Conservation (phyloP, 2,329 filamentous ascomycete species). For the Septoria petroselini region DNA sequence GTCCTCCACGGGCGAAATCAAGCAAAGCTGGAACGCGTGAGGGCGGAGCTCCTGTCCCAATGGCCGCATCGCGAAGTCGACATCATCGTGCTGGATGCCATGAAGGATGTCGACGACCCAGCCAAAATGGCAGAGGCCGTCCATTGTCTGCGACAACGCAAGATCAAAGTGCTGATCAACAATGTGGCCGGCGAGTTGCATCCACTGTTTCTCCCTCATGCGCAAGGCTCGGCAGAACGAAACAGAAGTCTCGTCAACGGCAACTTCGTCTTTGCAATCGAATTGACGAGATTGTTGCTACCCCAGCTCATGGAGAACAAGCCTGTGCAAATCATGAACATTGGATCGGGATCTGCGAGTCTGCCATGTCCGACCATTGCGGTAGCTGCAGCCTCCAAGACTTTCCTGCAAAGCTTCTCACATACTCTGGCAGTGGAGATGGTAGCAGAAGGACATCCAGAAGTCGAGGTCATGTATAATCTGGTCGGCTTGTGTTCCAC, state of each 20-base stretch:
- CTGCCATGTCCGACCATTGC: constrained; percentile 51
- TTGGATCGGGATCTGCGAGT: constrained; percentile 38
- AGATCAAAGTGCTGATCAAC: constrained; percentile 54
- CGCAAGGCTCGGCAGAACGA: constrained; percentile 1
- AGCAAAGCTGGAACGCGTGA: constrained; percentile 45
- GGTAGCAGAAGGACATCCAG: constrained; percentile 34
- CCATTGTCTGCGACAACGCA: constrained; percentile 7
- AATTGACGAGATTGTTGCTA: constrained; percentile 47
- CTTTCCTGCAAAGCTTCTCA: constrained; percentile 44
- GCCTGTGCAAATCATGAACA: constrained; percentile 43
- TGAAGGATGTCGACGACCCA: constrained; percentile 21
- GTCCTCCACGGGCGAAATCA: constrained; percentile 54
- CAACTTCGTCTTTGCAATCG: constrained; percentile 50
- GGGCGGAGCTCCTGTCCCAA: constrained; percentile 38
- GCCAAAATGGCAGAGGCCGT: constrained; percentile 20
- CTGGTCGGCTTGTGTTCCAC: constrained; percentile 20
- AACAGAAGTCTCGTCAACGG: constrained; percentile 39
- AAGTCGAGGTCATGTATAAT: constrained; percentile 39
- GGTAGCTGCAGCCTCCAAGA: constrained; percentile 47
- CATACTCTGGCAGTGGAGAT: constrained; percentile 37
- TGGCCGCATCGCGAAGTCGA: constrained; percentile 43
- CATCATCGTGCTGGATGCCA: constrained; percentile 46
- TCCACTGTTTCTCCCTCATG: constrained; percentile 9
- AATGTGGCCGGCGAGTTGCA: constrained; percentile 48
- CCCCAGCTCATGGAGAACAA: constrained; percentile 42